Evolutionary conservation across 2,329 filamentous ascomycete genomes (phyloP).

Genomic region (Neopestalotiopsis clavispora): DNA sequence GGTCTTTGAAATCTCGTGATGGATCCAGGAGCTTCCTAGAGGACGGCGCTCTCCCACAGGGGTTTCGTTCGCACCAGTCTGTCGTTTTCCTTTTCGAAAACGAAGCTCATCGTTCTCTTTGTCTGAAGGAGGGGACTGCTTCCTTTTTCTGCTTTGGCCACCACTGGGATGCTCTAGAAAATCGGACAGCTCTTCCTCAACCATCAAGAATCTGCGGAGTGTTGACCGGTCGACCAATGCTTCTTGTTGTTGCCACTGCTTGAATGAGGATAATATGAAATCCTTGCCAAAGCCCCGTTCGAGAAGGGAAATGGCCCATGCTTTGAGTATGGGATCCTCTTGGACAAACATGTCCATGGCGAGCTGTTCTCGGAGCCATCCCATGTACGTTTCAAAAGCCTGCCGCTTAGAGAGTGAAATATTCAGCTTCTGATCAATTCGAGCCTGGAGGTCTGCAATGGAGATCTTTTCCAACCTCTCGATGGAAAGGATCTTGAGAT

Average conservation of each 20-base stretch:
- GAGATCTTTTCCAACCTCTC: constrained; percentile 21
- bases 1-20: neutral
- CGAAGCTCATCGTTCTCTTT: neutral
- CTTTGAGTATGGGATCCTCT: constrained; percentile 21
- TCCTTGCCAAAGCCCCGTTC: constrained; percentile 21
- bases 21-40: neutral
- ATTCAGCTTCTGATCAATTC: constrained; percentile 16
- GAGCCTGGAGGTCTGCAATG: constrained; percentile 23
- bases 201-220: constrained; percentile 32
- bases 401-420: constrained; percentile 18
- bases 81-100: neutral
- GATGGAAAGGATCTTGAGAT: constrained; percentile 16
- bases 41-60: constrained; percentile 8
- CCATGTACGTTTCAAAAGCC: constrained; percentile 26
- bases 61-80: constrained; percentile 18
- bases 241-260: constrained; percentile 28
- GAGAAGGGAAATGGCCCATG: constrained; percentile 29
- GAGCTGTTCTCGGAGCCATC: constrained; percentile 34
- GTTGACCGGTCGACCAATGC: constrained; percentile 27
- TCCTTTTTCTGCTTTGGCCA: neutral
- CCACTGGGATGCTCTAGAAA: constrained; percentile 18
- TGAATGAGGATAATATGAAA: constrained; percentile 26
- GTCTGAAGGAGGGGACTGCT: neutral
- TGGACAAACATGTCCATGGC: constrained; percentile 27
- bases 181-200: constrained; percentile 26